A percentile compares a stretch with the other conserved stretches of the same genome.
Conservation (phyloP, 1,284 basidiomycete genomes). For the Flammula alnicola region DNA sequence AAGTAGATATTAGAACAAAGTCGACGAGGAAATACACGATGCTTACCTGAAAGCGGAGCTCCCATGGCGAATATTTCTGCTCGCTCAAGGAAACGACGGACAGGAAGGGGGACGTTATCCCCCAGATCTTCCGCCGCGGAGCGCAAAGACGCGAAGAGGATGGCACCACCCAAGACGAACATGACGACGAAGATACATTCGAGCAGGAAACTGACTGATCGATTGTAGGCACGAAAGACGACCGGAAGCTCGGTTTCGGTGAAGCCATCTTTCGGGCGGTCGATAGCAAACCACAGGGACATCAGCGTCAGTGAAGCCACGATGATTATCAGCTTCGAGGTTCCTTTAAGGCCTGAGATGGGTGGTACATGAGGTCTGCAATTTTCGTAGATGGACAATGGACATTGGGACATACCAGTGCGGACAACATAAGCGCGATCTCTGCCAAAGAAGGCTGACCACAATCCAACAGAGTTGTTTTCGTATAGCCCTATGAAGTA, state of each 20-base stretch:
- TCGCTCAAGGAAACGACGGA: not conserved
- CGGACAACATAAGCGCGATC: slow-evolving; percentile 2
- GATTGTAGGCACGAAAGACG: slow-evolving; percentile 1
- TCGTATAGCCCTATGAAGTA: slow-evolving; percentile 5
- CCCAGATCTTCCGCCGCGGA: not conserved
- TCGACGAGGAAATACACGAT: not conserved
- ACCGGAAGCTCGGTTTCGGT: not conserved
- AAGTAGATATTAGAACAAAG: not conserved
- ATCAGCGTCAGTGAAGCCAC: not conserved
- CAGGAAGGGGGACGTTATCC: not conserved
- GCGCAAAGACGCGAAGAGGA: not conserved
- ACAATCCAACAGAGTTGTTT: not conserved
- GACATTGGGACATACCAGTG: not conserved
- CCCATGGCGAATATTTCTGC: not conserved
- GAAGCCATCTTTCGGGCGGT: not conserved
- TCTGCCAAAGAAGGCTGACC: slow-evolving; percentile 2
- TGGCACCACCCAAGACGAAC: not conserved
- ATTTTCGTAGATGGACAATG: not conserved
- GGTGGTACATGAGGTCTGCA: not conserved
- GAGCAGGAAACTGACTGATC: not conserved
- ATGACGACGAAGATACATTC: not conserved
- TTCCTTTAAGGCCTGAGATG: not conserved
- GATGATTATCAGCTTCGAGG: not conserved
- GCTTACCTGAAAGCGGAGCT: not conserved
- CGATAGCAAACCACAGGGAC: not conserved